Evolutionary conservation across 139 green algal species (phyloP).

Genomic region (Desmodesmus armatus): DNA sequence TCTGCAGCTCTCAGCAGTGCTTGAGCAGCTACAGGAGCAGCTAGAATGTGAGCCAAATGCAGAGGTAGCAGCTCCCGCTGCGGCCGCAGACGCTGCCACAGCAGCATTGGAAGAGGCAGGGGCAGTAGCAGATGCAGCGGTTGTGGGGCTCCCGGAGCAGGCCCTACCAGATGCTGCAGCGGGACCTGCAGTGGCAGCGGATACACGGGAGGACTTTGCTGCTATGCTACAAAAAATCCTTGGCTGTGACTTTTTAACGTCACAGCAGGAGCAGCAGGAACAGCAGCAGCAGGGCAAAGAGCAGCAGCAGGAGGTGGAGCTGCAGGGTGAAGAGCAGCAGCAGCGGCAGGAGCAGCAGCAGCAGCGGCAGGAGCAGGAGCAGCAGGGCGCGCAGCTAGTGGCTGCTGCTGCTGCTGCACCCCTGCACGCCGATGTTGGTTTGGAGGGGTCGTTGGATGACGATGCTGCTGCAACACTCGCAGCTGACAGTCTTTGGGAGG

Average conservation of each 20-base stretch:
- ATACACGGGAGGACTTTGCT: not conserved
- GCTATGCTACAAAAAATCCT: not conserved
- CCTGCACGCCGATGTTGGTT: not conserved
- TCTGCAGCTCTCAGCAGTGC: not conserved
- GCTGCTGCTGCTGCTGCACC: conserved; percentile 18
- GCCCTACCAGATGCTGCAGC: not conserved
- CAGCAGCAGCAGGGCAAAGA: not conserved
- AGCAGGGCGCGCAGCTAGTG: not conserved
- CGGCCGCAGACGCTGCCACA: not conserved
- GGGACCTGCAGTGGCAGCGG: not conserved
- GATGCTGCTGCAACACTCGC: not conserved
- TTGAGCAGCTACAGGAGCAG: not conserved
- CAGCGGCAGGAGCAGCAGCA: conserved; percentile 3
- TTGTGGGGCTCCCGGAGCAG: not conserved
- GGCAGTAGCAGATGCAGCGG: not conserved
- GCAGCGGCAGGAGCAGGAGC: not conserved
- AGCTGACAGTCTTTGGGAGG: not conserved
- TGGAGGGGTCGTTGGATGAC: conserved; percentile 3
- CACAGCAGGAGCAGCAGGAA: conserved; percentile 30
- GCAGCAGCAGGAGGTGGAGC: not conserved
- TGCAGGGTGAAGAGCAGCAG: conserved; percentile 5
- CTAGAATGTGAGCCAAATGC: not conserved
- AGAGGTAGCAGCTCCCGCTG: not conserved
- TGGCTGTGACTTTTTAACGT: not conserved
- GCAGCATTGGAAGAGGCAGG: not conserved